These are phyloP conservation scores for Pittosporum tobira DNA, from an alignment of 129 eudicot species.

Conservation along the genomic window DNA sequence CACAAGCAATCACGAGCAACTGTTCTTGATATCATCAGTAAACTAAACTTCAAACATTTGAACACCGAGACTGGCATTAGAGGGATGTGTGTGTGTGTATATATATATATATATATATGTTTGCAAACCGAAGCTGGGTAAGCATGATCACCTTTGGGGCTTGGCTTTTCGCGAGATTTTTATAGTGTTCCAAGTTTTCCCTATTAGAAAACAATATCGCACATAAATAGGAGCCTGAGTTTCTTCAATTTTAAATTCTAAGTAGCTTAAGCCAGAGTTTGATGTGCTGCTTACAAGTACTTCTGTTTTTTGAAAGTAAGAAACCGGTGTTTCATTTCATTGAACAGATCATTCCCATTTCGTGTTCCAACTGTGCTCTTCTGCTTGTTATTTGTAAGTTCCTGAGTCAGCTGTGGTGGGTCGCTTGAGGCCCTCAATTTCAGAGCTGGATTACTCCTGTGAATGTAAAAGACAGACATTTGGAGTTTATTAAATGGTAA, in stretches of 20 bases:
- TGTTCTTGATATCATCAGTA: constrained; percentile 43
- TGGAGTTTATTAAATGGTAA: too few relatives aligned
- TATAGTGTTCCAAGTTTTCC: constrained; percentile 62
- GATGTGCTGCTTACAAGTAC: constrained; percentile 52
- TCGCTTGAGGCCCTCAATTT: constrained; percentile 47
- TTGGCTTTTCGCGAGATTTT: constrained; percentile 64
- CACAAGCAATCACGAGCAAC: constrained; percentile 95
- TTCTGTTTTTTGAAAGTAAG: constrained; percentile 63
- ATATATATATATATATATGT: neutral
- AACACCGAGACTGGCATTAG: neutral
- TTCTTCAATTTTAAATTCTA: neutral
- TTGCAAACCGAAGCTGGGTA: neutral
- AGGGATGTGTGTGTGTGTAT: too few relatives aligned
- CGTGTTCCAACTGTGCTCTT: constrained; percentile 18
- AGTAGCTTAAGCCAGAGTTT: neutral
- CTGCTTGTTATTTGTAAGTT: constrained; percentile 24
- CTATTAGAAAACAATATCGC: constrained; percentile 25
- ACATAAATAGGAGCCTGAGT: neutral
- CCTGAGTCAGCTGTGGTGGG: constrained; percentile 37
- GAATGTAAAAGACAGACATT: constrained; percentile 15
- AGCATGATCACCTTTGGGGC: constrained; percentile 59
- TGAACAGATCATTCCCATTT: constrained; percentile 31
- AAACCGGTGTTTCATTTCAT: constrained; percentile 61
- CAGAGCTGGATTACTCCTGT: constrained; percentile 42
- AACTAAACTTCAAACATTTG: constrained; percentile 4